These are phyloP conservation scores for Butyriboletus loyo DNA, from an alignment of 768 basidiomycete genomes.

Conservation along the genomic window DNA sequence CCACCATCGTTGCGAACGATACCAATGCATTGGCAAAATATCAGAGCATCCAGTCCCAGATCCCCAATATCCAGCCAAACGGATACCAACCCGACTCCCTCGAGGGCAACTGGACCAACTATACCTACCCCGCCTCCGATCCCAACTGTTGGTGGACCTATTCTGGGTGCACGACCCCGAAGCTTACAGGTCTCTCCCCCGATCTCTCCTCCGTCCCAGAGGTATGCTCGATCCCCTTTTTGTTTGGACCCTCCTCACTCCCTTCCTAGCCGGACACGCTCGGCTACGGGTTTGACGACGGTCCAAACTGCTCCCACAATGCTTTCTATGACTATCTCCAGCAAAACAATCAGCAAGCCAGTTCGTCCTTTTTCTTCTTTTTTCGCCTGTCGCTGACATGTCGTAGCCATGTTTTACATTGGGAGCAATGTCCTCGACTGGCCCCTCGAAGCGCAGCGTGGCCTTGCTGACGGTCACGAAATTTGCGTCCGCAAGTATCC, in stretches of 20 bases:
- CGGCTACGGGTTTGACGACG: conserved; percentile 63
- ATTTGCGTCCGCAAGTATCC: conserved; percentile 55
- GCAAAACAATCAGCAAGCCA: conserved; percentile 54
- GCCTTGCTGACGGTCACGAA: conserved; percentile 54
- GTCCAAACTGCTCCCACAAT: conserved; percentile 64
- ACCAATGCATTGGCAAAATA: conserved; percentile 42
- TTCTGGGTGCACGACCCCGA: conserved; percentile 45
- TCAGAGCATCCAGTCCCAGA: conserved; percentile 37
- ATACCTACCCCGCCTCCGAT: conserved; percentile 39
- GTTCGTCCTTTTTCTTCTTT: conserved; percentile 21
- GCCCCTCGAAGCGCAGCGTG: conserved; percentile 56
- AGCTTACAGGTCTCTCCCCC: conserved; percentile 38
- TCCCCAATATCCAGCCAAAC: conserved; percentile 50
- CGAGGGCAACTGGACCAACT: conserved; percentile 31
- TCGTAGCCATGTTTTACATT: conserved; percentile 57
- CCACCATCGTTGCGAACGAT: conserved; percentile 43
- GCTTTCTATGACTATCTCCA: conserved; percentile 55
- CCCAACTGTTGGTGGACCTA: conserved; percentile 48
- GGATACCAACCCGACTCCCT: conserved; percentile 21
- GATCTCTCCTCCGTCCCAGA: conserved; percentile 52
- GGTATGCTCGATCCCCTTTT: conserved; percentile 23
- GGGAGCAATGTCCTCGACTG: conserved; percentile 56
- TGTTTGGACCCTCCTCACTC: neutral
- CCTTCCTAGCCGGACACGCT: conserved; percentile 43
- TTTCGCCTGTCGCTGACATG: neutral